phyloP scores from a whole-genome alignment of 257 asterid genomes.

The Salvia splendens region DNA sequence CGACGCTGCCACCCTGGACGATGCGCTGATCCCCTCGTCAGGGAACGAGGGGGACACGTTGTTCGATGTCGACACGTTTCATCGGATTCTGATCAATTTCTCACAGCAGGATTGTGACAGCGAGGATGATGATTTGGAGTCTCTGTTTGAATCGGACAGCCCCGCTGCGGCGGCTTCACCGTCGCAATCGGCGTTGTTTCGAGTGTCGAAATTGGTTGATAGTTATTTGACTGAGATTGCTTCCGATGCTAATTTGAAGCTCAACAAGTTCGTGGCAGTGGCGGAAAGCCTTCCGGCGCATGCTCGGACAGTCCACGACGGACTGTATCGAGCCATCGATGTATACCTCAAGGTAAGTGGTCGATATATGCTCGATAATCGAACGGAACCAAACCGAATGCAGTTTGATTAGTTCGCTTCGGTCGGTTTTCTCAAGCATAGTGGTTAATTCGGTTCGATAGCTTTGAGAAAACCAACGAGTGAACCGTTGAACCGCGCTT shows the following conservation, averaged over 20 bases:
- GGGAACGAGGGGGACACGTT: constrained; percentile 76
- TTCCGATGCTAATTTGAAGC: constrained; percentile 81
- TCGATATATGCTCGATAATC: neutral
- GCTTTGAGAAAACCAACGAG: too few relatives aligned
- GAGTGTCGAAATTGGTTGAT: constrained; percentile 87
- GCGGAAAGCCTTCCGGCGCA: constrained; percentile 84
- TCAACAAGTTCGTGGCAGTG: constrained; percentile 75
- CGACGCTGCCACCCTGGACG: constrained; percentile 79
- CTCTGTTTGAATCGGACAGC: constrained; percentile 63
- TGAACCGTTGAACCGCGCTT: too few relatives aligned
- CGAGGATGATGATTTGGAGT: constrained; percentile 87
- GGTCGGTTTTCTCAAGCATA: too few relatives aligned
- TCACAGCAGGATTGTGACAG: constrained; percentile 76
- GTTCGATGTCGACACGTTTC: constrained; percentile 83
- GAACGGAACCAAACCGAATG: neutral
- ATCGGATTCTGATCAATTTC: constrained; percentile 77
- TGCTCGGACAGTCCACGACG: constrained; percentile 77
- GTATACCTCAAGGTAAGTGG: constrained; percentile 81
- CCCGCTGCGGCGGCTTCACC: constrained; percentile 58
- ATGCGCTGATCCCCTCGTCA: constrained; percentile 79
- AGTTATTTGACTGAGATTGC: constrained; percentile 89
- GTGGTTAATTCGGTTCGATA: too few relatives aligned
- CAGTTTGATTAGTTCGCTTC: too few relatives aligned
- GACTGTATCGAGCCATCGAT: constrained; percentile 84
- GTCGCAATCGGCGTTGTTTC: constrained; percentile 71